phyloP scores from a whole-genome alignment of 805 yeast genomes.

The Brettanomyces sp. region DNA sequence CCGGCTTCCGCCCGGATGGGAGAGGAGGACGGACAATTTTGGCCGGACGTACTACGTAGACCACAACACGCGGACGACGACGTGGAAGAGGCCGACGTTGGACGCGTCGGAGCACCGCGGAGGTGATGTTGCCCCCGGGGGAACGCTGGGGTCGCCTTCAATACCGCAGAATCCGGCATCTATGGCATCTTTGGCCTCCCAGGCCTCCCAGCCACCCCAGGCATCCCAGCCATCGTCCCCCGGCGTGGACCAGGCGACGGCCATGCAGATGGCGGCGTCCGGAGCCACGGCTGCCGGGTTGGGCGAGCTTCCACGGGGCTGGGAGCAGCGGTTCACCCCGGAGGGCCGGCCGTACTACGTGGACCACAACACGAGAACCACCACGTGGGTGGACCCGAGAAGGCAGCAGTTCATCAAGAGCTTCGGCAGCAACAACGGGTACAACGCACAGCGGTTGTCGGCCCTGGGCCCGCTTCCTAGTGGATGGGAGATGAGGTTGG shows the following conservation, averaged over 20 bases:
- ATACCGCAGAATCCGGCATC: constrained; percentile 16
- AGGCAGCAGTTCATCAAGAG: constrained; percentile 97
- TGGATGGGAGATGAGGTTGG: constrained; percentile 99
- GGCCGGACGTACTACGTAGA: constrained; percentile 98
- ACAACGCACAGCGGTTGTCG: constrained; percentile 95
- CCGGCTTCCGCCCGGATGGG: constrained; percentile 98
- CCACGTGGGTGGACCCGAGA: constrained; percentile 99
- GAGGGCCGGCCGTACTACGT: constrained; percentile 98
- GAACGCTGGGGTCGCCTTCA: constrained; percentile 18
- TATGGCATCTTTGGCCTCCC: constrained; percentile 24
- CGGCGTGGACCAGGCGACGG: constrained; percentile 34
- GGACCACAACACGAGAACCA: constrained; percentile 98
- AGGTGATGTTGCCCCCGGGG: constrained; percentile 21
- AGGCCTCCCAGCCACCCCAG: neutral
- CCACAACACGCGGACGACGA: constrained; percentile 93
- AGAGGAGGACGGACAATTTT: constrained; percentile 92
- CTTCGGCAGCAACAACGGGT: constrained; percentile 82
- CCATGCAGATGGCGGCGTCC: constrained; percentile 50
- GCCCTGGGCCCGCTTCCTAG: constrained; percentile 96
- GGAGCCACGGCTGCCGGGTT: constrained; percentile 92
- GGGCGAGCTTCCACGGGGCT: constrained; percentile 96
- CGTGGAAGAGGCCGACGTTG: constrained; percentile 95
- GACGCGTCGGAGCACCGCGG: constrained; percentile 69
- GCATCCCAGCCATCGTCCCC: constrained; percentile 25
- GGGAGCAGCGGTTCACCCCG: constrained; percentile 98